Evolutionary conservation across 1,139 yeast genomes (phyloP), one percentile per base, ranked within the genome.

Genomic region (Pichia cactophila): DNA sequence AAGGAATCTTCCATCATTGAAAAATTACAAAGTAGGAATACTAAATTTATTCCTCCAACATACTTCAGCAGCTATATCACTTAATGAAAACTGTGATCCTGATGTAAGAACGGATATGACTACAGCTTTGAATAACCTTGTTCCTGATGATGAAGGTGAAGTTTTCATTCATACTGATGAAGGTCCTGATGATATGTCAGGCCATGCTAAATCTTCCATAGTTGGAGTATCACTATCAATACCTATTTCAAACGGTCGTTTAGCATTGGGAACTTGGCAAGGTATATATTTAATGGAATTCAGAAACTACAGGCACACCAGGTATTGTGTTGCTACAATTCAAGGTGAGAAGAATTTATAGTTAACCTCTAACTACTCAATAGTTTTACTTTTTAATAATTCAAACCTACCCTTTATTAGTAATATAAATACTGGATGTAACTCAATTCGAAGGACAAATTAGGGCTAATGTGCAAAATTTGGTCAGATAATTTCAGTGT

Each of bases 171-270:
- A 85, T 61, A 75, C 73, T 1, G 90, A 82, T 52, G 95, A 86
- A 65, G 95, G 86, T 1, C 78, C 85, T 1, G 92, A 86, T 62
- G 94, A 86, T 63, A 83, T 84, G 87, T 87, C 92, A 1, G 86
- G 89, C 0, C 95, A 86, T 63, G 79, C 82, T 50, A 81, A 84
- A 60, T 74, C 85, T 35, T 68, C 81, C 1, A 53, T 83, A 44
- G 74, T 84, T 11, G 94, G 95, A 28, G 83, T 79, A 2, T 74
- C 80, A 12, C 68, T 86, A 41, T 71, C 77, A 14, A 78, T 86
- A 44, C 95, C 95, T 1, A 84, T 86, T 48, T 63, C 74, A 17
- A 77, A 84, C 57, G 95, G 95, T 0, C 65, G 71, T 44, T 67
- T 86, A 52, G 84, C 83, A 1, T 72, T 81, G 0, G 95, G 95